These are phyloP conservation scores for Colletotrichum salicis DNA, from an alignment of 2,329 filamentous ascomycete genomes.

Conservation along the genomic window DNA sequence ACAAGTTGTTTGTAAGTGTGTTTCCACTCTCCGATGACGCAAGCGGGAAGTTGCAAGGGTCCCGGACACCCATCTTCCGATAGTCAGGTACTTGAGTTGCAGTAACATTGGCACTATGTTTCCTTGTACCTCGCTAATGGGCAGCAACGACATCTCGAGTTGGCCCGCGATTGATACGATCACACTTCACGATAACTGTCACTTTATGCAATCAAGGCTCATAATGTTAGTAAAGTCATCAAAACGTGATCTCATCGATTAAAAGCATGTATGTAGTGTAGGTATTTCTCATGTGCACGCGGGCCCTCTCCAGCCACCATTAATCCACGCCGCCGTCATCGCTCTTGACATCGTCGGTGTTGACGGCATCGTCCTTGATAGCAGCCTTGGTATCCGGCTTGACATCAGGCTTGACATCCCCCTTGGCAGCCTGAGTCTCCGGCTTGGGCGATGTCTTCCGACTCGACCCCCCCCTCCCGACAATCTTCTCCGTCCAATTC, in stretches of 20 bases:
- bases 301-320: neutral
- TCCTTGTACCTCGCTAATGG: neutral
- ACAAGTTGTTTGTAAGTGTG: neutral
- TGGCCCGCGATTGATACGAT: neutral
- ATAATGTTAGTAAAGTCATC: neutral
- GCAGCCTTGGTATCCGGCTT: too few species aligned
- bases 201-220: neutral
- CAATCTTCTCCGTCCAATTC: conserved; percentile 68
- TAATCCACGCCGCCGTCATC: conserved; percentile 2
- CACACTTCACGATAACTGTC: neutral
- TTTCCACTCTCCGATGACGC: conserved; percentile 28
- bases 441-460: conserved; percentile 24
- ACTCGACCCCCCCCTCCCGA: conserved; percentile 48
- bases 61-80: neutral
- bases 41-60: conserved; percentile 3
- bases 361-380: too few species aligned
- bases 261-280: conserved; percentile 16
- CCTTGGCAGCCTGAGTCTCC: neutral
- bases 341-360: neutral
- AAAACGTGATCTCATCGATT: conserved; percentile 25
- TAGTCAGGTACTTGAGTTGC: neutral
- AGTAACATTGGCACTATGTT: neutral
- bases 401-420: too few species aligned
- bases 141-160: neutral
- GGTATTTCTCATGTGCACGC: neutral